phyloP scores from a whole-genome alignment of 2,329 filamentous ascomycete genomes.

The Aspergillus tanneri region DNA sequence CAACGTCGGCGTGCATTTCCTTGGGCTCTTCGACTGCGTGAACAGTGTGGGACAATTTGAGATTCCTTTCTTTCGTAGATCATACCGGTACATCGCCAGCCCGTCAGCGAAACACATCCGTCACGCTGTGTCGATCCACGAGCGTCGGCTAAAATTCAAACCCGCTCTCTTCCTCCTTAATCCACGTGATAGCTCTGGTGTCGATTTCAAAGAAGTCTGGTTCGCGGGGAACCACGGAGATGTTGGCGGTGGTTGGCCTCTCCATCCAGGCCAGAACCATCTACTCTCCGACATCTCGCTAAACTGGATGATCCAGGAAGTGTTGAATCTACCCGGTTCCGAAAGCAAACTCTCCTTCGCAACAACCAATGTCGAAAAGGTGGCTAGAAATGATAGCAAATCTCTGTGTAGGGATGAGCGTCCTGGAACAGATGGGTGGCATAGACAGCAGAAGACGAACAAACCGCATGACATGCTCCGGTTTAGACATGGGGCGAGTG shows the following conservation, averaged over 20 bases:
- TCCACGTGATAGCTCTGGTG: conserved; percentile 27
- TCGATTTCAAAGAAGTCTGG: conserved; percentile 55
- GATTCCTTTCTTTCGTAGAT: conserved; percentile 30
- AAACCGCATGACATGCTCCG: conserved; percentile 35
- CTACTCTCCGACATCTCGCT: conserved; percentile 52
- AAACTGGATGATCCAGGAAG: conserved; percentile 55
- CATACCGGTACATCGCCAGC: conserved; percentile 36
- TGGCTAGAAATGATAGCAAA: conserved; percentile 9
- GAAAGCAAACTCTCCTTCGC: conserved; percentile 26
- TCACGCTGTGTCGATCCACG: conserved; percentile 56
- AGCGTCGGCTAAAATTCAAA: conserved; percentile 58
- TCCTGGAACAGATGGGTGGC: conserved; percentile 13
- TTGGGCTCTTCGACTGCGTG: conserved; percentile 58
- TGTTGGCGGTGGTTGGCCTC: conserved; percentile 55
- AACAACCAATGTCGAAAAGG: conserved; percentile 15
- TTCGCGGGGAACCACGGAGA: conserved; percentile 57
- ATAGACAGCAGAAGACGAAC: conserved; percentile 18
- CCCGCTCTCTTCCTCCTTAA: conserved; percentile 45
- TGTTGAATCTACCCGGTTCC: conserved; percentile 27
- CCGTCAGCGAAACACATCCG: conserved; percentile 50
- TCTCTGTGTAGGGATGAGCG: conserved; percentile 14
- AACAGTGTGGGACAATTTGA: conserved; percentile 45
- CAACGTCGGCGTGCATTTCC: conserved; percentile 52
- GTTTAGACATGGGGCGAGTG: conserved; percentile 31
- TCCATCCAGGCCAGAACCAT: conserved; percentile 28